Evolutionary conservation across 495 filamentous ascomycete species (phyloP).

Genomic region (Penicillium turbatum): DNA sequence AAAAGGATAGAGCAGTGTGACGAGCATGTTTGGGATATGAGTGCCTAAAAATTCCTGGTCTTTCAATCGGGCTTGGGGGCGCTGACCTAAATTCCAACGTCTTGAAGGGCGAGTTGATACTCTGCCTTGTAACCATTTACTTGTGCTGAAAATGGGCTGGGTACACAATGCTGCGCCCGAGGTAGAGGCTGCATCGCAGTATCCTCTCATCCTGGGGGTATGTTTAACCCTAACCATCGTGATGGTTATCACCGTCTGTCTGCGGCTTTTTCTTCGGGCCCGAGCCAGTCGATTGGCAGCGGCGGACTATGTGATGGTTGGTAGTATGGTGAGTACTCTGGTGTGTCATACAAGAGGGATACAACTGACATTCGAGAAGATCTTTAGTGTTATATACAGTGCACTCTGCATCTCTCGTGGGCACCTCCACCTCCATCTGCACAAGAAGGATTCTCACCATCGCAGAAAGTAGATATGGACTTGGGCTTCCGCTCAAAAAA

Average conservation of each 20-base stretch:
- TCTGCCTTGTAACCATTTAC: neutral
- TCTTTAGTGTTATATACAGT: conserved; percentile 48
- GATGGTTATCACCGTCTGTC: conserved; percentile 33
- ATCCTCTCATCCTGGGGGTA: conserved; percentile 40
- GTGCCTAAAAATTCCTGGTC: neutral
- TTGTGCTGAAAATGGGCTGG: conserved; percentile 35
- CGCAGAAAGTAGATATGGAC: conserved; percentile 49
- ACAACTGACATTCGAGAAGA: conserved; percentile 10
- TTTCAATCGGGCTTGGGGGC: neutral
- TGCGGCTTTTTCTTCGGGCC: conserved; percentile 35
- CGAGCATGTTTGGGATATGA: neutral
- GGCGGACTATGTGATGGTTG: conserved; percentile 47
- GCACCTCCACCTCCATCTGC: conserved; percentile 5
- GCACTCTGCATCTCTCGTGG: conserved; percentile 48
- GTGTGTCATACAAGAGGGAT: neutral
- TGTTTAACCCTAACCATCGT: conserved; percentile 40
- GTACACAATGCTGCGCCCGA: conserved; percentile 42
- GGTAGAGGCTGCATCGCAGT: conserved; percentile 38
- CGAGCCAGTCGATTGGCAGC: conserved; percentile 35
- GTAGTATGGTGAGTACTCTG: conserved; percentile 33
- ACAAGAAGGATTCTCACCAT: neutral
- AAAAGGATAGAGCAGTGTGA: neutral
- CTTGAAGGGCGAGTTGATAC: neutral
- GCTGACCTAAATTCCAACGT: neutral
- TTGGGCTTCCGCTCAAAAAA: conserved; percentile 41